A percentile compares a stretch with the other conserved stretches of the same genome.
Conservation (phyloP, 768 basidiomycete species). For the Kwoniella heveanensis region DNA sequence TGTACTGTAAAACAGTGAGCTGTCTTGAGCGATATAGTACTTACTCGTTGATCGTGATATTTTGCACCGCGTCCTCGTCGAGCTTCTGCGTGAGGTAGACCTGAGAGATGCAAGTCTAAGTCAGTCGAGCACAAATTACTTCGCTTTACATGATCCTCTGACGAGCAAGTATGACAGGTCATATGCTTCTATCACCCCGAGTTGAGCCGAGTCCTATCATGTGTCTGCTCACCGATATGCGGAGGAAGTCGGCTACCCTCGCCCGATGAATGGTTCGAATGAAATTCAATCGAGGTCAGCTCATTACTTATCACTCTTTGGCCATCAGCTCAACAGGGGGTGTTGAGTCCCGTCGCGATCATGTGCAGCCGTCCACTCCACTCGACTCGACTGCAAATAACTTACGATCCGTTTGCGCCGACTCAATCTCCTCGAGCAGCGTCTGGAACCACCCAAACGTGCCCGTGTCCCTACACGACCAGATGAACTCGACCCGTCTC, state of each 20-base stretch:
- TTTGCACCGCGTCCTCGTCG: slow-evolving; percentile 40
- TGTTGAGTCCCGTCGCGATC: too few species aligned
- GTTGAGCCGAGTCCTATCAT: too few species aligned
- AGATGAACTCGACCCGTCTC: slow-evolving; percentile 89
- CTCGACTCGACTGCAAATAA: slow-evolving; percentile 27
- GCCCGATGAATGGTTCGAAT: slow-evolving; percentile 9
- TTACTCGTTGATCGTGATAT: slow-evolving; percentile 50
- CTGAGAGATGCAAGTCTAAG: slow-evolving; percentile 17
- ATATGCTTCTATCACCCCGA: too few species aligned
- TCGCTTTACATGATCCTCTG: too few species aligned
- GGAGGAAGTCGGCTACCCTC: slow-evolving; percentile 84
- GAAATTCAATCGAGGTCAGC: background rate
- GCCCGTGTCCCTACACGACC: slow-evolving; percentile 63
- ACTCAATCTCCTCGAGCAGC: slow-evolving; percentile 82
- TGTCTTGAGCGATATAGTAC: too few species aligned
- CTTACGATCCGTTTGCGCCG: slow-evolving; percentile 84
- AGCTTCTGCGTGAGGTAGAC: slow-evolving; percentile 50
- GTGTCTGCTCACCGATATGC: slow-evolving; percentile 61
- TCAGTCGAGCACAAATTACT: background rate
- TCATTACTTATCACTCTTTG: too few species aligned
- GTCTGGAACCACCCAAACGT: slow-evolving; percentile 98
- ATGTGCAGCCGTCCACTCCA: too few species aligned
- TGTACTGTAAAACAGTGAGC: too few species aligned
- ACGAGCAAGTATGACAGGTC: too few species aligned
- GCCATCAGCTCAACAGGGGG: too few species aligned